phyloP scores from a whole-genome alignment of 306 rosid species.

The Cucurbita maxima region DNA sequence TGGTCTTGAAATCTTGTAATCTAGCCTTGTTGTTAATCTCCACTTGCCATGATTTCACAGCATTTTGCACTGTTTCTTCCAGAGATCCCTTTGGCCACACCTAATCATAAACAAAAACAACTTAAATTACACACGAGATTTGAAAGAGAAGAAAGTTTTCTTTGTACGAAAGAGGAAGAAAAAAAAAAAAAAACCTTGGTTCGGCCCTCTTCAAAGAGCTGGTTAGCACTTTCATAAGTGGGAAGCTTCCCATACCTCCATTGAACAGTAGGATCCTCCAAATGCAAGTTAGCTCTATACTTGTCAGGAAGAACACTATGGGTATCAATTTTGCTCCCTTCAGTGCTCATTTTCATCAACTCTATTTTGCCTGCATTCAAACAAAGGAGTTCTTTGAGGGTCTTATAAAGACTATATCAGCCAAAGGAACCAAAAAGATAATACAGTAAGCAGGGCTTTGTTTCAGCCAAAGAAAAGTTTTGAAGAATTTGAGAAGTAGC shows the following conservation, averaged over 20 bases:
- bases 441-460: too few species aligned
- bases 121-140: not conserved
- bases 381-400: too few species aligned
- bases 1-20: conserved; percentile 30
- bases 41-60: conserved; percentile 39
- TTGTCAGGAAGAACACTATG: conserved; percentile 15
- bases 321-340: too few species aligned
- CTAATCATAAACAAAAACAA: conserved; percentile 8
- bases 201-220: conserved; percentile 48
- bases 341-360: too few species aligned
- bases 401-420: too few species aligned
- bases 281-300: conserved; percentile 36
- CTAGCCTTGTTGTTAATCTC: conserved; percentile 34
- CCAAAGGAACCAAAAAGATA: too few species aligned
- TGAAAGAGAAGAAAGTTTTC: not conserved
- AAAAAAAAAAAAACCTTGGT: conserved; percentile 21
- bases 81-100: conserved; percentile 48
- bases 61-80: conserved; percentile 54
- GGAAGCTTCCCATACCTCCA: conserved; percentile 79
- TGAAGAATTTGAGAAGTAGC: too few species aligned
- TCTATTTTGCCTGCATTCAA: too few species aligned
- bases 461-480: too few species aligned
- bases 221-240: conserved; percentile 29
- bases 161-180: not conserved
- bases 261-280: not conserved